These are phyloP conservation scores for Trichoderma pleuroti DNA, from an alignment of 2,329 filamentous ascomycete genomes.

Conservation along the genomic window DNA sequence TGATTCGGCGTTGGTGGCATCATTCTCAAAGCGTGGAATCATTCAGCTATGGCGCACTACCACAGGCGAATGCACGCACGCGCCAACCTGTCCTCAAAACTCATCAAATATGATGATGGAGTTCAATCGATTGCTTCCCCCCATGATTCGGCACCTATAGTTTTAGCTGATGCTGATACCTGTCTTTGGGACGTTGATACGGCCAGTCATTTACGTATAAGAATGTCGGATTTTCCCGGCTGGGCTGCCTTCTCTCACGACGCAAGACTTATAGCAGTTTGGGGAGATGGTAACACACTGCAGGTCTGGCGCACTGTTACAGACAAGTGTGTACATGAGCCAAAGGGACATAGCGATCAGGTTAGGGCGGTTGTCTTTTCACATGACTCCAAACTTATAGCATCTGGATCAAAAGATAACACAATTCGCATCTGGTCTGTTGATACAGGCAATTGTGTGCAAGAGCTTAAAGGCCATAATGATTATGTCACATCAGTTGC, in stretches of 20 bases:
- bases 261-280: background rate
- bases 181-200: background rate
- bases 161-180: too few relatives aligned
- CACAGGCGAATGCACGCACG: background rate
- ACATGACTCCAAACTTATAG: background rate
- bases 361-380: background rate
- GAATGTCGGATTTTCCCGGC: rapidly evolving
- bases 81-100: too few relatives aligned
- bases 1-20: too few relatives aligned
- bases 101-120: background rate
- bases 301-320: background rate
- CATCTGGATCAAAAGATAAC: rapidly evolving
- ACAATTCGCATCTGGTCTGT: background rate
- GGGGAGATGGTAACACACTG: rapidly evolving
- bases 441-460: background rate
- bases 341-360: rapidly evolving
- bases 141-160: background rate
- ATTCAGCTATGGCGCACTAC: background rate
- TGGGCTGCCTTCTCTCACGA: background rate
- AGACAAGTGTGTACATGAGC: background rate
- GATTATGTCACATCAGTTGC: rapidly evolving
- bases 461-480: background rate
- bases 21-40: too few relatives aligned
- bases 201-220: background rate
- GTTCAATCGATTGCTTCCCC: background rate